phyloP scores from a whole-genome alignment of 306 rosid genomes.

The Sindora glabra region DNA sequence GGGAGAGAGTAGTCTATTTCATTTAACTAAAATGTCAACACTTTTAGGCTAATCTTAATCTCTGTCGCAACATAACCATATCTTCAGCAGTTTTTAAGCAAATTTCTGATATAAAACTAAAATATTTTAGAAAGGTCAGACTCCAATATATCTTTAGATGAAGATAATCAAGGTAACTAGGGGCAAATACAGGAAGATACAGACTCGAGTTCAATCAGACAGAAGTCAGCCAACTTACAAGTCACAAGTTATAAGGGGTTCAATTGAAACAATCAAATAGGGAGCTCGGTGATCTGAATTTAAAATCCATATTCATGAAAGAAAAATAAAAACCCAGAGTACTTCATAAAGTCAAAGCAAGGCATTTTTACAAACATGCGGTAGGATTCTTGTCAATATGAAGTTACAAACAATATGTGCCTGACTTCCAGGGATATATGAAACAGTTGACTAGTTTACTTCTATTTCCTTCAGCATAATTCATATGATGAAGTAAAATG shows the following conservation, averaged over 20 bases:
- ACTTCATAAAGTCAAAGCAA: slow-evolving; percentile 1
- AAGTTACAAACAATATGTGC: neutral
- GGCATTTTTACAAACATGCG: neutral
- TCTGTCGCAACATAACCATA: too few relatives aligned
- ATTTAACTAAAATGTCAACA: neutral
- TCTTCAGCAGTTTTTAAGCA: too few relatives aligned
- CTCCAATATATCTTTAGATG: neutral
- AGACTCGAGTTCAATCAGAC: neutral
- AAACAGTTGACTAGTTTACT: neutral
- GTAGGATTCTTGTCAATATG: slow-evolving; percentile 6
- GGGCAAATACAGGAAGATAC: slow-evolving; percentile 8
- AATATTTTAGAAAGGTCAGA: neutral
- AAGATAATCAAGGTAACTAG: too few relatives aligned
- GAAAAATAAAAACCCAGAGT: slow-evolving; percentile 1
- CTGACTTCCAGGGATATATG: neutral
- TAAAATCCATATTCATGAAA: neutral
- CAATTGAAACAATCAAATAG: neutral
- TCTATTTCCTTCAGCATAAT: neutral
- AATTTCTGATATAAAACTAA: neutral
- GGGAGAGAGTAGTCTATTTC: neutral
- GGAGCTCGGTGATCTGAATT: neutral
- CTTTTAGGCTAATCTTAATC: neutral
- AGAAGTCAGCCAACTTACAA: slow-evolving; percentile 3
- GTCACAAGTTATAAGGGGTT: slow-evolving; percentile 11
- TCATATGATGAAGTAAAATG: slow-evolving; percentile 12